Evolutionary conservation across 2,329 filamentous ascomycete species (phyloP).

Genomic region (Eurotiales sp.): DNA sequence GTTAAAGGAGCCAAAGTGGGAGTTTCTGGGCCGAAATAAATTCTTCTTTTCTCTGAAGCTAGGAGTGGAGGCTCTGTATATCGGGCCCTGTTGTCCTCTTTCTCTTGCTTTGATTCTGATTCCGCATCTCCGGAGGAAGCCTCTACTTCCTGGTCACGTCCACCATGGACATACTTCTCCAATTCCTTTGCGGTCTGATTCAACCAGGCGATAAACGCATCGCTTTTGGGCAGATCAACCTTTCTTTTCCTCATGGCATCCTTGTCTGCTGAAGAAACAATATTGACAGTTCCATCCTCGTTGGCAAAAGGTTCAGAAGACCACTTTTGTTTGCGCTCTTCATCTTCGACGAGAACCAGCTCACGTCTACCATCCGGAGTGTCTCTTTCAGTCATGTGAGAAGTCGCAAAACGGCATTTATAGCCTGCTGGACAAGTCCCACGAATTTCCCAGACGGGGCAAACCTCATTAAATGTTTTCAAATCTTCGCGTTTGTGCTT

Average conservation of each 20-base stretch:
- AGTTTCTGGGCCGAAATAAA: conserved; percentile 94
- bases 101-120: conserved; percentile 22
- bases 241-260: conserved; percentile 71
- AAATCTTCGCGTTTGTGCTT: conserved; percentile 80
- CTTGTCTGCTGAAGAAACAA: conserved; percentile 67
- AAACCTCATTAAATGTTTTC: conserved; percentile 69
- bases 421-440: conserved; percentile 81
- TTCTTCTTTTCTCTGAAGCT: conserved; percentile 85
- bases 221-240: conserved; percentile 66
- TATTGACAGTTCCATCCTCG: conserved; percentile 68
- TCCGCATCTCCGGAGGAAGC: conserved; percentile 5
- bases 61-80: conserved; percentile 84
- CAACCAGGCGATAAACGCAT: conserved; percentile 74
- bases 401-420: conserved; percentile 88
- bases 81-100: conserved; percentile 69
- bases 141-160: conserved; percentile 34
- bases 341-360: conserved; percentile 64
- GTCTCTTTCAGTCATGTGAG: conserved; percentile 78
- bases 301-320: conserved; percentile 23
- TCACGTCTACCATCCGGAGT: conserved; percentile 78
- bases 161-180: conserved; percentile 49
- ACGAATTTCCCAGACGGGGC: conserved; percentile 73
- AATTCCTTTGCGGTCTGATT: conserved; percentile 57
- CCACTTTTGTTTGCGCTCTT: conserved; percentile 42
- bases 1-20: conserved; percentile 91